A percentile compares a stretch with the other conserved stretches of the same genome.
Conservation (phyloP, 768 basidiomycete genomes). For the Fomitopsis pulvina region DNA sequence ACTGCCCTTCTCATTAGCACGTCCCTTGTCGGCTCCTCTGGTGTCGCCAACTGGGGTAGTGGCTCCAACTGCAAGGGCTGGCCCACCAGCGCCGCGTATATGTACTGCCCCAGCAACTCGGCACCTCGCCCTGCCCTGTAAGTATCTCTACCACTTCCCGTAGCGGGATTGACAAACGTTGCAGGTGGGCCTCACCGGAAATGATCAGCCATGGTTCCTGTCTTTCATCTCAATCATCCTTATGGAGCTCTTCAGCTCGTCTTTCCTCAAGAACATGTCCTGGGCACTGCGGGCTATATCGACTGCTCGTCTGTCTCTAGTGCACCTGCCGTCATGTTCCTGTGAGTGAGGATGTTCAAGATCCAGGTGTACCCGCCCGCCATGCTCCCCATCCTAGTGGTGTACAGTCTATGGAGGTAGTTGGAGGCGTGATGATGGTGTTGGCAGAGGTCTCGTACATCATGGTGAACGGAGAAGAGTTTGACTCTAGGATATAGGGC, state of each 20-base stretch:
- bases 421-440: conserved; percentile 80
- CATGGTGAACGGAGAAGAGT: conserved; percentile 63
- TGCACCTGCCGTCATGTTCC: conserved; percentile 75
- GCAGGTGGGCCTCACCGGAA: conserved; percentile 73
- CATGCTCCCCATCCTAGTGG: conserved; percentile 53
- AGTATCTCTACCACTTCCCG: conserved; percentile 17
- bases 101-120: conserved; percentile 62
- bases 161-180: not conserved
- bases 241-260: conserved; percentile 77
- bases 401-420: conserved; percentile 77
- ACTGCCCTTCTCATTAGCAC: conserved; percentile 78
- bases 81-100: conserved; percentile 62
- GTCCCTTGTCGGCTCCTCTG: conserved; percentile 66
- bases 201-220: conserved; percentile 87
- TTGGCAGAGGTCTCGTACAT: conserved; percentile 76
- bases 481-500: conserved; percentile 79
- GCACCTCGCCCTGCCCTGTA: conserved; percentile 66
- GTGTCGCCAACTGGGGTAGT: conserved; percentile 79
- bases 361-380: conserved; percentile 70
- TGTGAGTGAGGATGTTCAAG: conserved; percentile 79
- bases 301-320: conserved; percentile 54
- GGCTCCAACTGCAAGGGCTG: conserved; percentile 60
- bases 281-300: conserved; percentile 75
- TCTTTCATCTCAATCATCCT: conserved; percentile 72
- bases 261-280: conserved; percentile 76